Evolutionary conservation across 1,139 yeast genomes (phyloP), one percentile per base, ranked within the genome.

Genomic region (Scheffersomyces titani): DNA sequence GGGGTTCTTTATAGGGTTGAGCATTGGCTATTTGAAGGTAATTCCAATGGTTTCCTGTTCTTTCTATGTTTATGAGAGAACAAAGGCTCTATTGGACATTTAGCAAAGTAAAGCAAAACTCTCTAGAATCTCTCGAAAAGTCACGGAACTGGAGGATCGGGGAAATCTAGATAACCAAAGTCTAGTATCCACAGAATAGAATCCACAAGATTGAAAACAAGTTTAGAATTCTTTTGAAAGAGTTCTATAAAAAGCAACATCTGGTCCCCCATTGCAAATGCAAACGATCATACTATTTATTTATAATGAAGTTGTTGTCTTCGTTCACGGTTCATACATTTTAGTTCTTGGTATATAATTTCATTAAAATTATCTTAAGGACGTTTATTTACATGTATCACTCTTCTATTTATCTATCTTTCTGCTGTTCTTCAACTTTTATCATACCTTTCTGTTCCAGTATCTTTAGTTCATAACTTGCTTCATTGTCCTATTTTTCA

Each of bases 1-100:
- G 63, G 99, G 99, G 3, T 92, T 89, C 69, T 94, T 90, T 69
- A 96, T 94, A 16, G 99, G 99, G 3, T 81, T 94, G 66, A 88
- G 96, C 63, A 94, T 96, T 64, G 99, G 99, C 1, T 94, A 92
- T 71, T 84, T 94, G 67, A 94, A 94, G 73, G 97, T 94, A 50
- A 87, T 90, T 20, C 99, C 99, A 19, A 94, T 94, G 99, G 94
- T 88, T 67, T 97, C 98, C 53, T 93, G 98, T 72, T 89, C 97
- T 18, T 94, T 93, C 72, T 93, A 86, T 70, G 97, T 93, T 44
- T 94, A 94, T 73, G 99, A 94, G 74, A 81, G 98, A 60, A 81
- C 88, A 74, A 94, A 94, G 75, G 75, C 78, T 62, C 69, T 80
- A 51, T 74, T 92, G 60, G 90, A 90, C 49, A 89, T 90, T 21